Conservation (phyloP, 805 yeast species). For the Wickerhamiella occidentalis region DNA sequence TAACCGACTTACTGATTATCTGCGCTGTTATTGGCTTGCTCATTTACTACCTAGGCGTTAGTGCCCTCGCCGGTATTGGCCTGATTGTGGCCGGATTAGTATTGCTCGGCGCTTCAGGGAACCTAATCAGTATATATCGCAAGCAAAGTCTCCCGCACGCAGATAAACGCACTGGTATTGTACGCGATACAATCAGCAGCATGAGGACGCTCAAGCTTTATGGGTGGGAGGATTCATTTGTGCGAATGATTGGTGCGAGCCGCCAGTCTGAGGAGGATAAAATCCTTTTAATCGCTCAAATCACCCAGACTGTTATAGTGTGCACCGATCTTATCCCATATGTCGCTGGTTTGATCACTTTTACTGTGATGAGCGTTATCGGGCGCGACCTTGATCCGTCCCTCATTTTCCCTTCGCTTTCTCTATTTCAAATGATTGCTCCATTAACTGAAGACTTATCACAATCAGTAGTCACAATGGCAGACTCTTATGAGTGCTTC, state of each 20-base stretch:
- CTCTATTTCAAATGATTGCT: slow-evolving; percentile 54
- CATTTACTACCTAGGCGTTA: slow-evolving; percentile 55
- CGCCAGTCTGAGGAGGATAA: slow-evolving; percentile 47
- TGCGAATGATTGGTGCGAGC: slow-evolving; percentile 39
- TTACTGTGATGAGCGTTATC: slow-evolving; percentile 37
- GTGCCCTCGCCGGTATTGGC: slow-evolving; percentile 61
- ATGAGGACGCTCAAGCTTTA: slow-evolving; percentile 77
- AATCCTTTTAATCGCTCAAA: slow-evolving; percentile 42
- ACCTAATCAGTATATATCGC: slow-evolving; percentile 43
- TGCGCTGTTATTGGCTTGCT: slow-evolving; percentile 49
- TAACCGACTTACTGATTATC: slow-evolving; percentile 18
- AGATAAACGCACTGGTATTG: slow-evolving; percentile 61
- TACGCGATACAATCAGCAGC: slow-evolving; percentile 67
- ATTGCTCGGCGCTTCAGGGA: slow-evolving; percentile 37
- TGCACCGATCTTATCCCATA: slow-evolving; percentile 61
- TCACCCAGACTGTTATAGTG: slow-evolving; percentile 39
- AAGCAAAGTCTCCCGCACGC: slow-evolving; percentile 49
- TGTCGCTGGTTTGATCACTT: slow-evolving; percentile 57
- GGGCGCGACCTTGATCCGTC: slow-evolving; percentile 41
- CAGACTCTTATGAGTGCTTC: slow-evolving; percentile 30
- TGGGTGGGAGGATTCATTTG: slow-evolving; percentile 83
- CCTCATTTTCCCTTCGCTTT: slow-evolving; percentile 54
- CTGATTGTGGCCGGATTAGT: slow-evolving; percentile 31
- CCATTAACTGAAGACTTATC: slow-evolving; percentile 55
- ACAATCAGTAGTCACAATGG: slow-evolving; percentile 34